A percentile compares a stretch with the other conserved stretches of the same genome.
phyloP scores from a whole-genome alignment of 2,329 filamentous ascomycete genomes.

The Periconia macrospinosa region DNA sequence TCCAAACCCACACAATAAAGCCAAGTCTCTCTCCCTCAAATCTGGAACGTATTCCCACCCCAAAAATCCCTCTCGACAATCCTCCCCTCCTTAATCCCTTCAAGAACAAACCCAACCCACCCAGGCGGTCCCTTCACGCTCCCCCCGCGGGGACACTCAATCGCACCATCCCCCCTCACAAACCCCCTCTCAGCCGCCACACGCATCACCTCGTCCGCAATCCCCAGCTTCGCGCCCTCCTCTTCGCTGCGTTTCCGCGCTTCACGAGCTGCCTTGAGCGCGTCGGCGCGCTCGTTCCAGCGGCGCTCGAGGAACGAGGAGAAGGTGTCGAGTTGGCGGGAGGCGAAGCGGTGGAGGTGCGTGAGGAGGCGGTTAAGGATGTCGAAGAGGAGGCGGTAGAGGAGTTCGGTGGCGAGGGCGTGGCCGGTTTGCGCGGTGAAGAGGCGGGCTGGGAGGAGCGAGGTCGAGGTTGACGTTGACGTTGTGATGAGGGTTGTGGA shows the following conservation, averaged over 20 bases:
- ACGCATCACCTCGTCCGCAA: constrained; percentile 26
- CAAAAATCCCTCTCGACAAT: constrained; percentile 31
- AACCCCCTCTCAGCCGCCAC: constrained; percentile 18
- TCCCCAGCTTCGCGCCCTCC: constrained; percentile 4
- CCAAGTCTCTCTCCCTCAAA: not conserved
- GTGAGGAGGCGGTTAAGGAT: constrained; percentile 29
- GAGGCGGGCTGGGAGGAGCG: constrained; percentile 6
- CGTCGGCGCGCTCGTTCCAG: constrained; percentile 17
- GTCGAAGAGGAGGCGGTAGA: constrained; percentile 34
- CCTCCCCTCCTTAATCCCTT: constrained; percentile 30
- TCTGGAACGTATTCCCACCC: constrained; percentile 6
- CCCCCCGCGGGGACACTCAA: not conserved
- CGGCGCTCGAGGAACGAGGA: constrained; percentile 27
- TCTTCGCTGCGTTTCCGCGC: not conserved
- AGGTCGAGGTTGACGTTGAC: constrained; percentile 1
- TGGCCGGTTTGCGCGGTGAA: constrained; percentile 24
- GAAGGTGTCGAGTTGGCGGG: constrained; percentile 24
- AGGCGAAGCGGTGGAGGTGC: constrained; percentile 26
- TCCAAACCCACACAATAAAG: too few relatives aligned
- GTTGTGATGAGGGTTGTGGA: constrained; percentile 1
- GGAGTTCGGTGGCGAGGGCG: constrained; percentile 31
- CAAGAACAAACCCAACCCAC: constrained; percentile 29
- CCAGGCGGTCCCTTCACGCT: constrained; percentile 15
- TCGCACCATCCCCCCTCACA: not conserved
- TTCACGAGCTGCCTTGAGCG: not conserved